Base-by-base conservation (phyloP, 805 yeast species). In the Martiniozyma abietophila region DNA sequence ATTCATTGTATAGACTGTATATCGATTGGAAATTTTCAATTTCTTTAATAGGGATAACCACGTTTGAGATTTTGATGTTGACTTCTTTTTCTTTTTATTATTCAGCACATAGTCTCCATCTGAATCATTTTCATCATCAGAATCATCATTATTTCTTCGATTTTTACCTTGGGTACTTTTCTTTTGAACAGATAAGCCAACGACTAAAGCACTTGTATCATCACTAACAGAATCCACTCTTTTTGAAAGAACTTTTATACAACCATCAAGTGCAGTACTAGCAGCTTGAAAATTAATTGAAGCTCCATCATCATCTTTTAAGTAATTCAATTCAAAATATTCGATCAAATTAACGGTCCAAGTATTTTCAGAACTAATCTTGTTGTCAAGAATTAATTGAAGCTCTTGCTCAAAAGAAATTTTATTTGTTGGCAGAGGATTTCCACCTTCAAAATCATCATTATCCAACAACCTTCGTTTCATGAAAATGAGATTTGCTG, bases 311-410 rank as follows among this genome's bases (percentile, higher is more conserved):
- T 33, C 24, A n/a, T 45, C 27, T 40, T 60, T 55, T 25, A 69
- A 56, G 20, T 64, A 61, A 30, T 62, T 64, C 55, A 70, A 54
- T 43, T 70, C 64, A 48, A 70, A 70, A 47, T 69, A 70, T 44
- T 69, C 74, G 39, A 70, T 70, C 40, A 70, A 53, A 0, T 65
- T 67, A 41, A 65, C 62, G 32, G 64, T 60, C 76, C 76, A 70
- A 31, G 92, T 76, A 54, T 88, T 88, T 24, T 78, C 65, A 1
- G 85, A 69, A 40, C 81, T 88, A 60, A 86, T 84, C 82, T 85
- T 52, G 36, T 82, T 83, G 46, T 78, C 86, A 1, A n/a, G n/a
- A n/a, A n/a, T n/a, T n/a, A n/a, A n/a, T n/a, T n/a, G n/a, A n/a
- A n/a, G n/a, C n/a, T n/a, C n/a, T n/a, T n/a, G n/a, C n/a, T n/a